Percentiles rank a stretch among this genome's conserved stretches.
These are phyloP conservation scores for Trypanosoma avium DNA, from an alignment of 208 protist species.

Conservation along the genomic window DNA sequence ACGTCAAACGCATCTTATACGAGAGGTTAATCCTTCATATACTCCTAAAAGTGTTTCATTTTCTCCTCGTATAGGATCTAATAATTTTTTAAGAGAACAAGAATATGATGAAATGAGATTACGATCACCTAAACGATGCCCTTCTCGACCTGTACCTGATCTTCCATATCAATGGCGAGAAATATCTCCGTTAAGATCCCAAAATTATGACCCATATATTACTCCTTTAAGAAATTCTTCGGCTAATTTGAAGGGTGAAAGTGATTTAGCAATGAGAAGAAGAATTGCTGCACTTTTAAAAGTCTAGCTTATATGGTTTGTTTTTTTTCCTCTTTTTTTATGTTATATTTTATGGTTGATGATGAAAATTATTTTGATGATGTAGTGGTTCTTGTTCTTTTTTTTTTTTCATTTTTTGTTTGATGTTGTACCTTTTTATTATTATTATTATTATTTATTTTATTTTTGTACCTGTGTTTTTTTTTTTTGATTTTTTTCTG, in stretches of 20 bases:
- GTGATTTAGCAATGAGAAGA: constrained; percentile 24
- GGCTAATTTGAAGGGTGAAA: constrained; percentile 9
- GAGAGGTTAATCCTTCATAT: constrained; percentile 15
- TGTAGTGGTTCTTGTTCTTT: not conserved
- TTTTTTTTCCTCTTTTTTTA: constrained; percentile 4
- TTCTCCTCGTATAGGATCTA: not conserved
- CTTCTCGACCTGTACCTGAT: constrained; percentile 1
- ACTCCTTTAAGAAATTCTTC: constrained; percentile 12
- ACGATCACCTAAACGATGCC: not conserved
- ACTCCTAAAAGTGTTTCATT: constrained; percentile 4
- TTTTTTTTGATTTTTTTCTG: constrained; percentile 18
- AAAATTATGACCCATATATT: constrained; percentile 1
- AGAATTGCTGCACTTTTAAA: constrained; percentile 18
- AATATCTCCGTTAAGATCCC: not conserved
- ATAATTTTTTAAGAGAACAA: not conserved
- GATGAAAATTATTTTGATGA: constrained; percentile 1
- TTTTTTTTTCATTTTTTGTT: constrained; percentile 9
- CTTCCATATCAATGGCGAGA: not conserved
- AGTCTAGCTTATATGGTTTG: constrained; percentile 3
- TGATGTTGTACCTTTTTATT: not conserved
- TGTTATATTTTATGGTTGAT: constrained; percentile 23
- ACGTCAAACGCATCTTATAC: constrained; percentile 20
- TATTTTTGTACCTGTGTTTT: constrained; percentile 20
- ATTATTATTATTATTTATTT: constrained; percentile 1
- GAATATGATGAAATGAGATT: not conserved